Evolutionary conservation across 1,284 basidiomycete genomes (phyloP).

Genomic region (Ceratobasidium sp.): DNA sequence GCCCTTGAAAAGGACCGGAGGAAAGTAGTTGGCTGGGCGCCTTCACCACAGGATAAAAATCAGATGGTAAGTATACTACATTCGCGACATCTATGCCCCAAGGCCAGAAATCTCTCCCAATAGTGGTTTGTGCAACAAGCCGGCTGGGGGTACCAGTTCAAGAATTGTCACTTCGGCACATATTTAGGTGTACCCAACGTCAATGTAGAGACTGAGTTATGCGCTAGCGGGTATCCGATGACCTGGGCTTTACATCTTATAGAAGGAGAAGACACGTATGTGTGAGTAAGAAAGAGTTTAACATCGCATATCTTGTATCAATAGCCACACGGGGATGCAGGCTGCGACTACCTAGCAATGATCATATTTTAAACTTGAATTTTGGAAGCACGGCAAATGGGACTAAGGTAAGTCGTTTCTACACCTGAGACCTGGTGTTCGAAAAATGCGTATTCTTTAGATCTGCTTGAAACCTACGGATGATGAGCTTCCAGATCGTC

Average conservation of each 20-base stretch:
- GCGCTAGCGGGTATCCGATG: slow-evolving; percentile 12
- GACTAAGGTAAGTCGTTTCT: background rate
- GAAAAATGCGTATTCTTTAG: background rate
- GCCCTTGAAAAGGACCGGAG: background rate
- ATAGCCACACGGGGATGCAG: background rate
- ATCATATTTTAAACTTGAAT: background rate
- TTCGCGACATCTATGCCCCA: background rate
- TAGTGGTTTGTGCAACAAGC: slow-evolving; percentile 18
- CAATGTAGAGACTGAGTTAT: background rate
- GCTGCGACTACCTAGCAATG: slow-evolving; percentile 6
- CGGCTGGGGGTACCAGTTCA: slow-evolving; percentile 12
- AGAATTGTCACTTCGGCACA: slow-evolving; percentile 20
- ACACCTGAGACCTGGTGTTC: too few species aligned
- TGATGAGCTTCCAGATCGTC: background rate
- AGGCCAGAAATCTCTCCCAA: background rate
- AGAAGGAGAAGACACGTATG: slow-evolving; percentile 8
- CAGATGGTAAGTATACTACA: background rate
- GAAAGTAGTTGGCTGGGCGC: background rate
- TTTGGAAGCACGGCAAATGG: background rate
- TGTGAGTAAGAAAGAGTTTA: background rate
- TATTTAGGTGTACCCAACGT: slow-evolving; percentile 8
- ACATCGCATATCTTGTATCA: too few species aligned
- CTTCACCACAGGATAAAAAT: background rate
- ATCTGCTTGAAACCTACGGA: background rate
- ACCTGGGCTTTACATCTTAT: slow-evolving; percentile 9